Evolutionary conservation across 306 rosid genomes (phyloP).

Genomic region (Casuarina glauca): DNA sequence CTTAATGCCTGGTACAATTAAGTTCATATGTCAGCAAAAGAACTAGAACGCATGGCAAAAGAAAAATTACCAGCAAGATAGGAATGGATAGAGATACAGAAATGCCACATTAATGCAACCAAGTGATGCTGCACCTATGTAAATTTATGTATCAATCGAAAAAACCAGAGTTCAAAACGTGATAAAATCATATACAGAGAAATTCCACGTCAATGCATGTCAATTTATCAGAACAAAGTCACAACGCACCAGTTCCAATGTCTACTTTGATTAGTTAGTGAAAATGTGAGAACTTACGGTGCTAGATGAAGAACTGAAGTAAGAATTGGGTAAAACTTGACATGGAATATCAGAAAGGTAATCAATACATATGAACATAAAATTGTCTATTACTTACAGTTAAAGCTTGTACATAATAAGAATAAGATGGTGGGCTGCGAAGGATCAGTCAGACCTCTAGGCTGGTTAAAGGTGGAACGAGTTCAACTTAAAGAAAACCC

Average conservation of each 20-base stretch:
- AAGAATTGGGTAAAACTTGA: constrained; percentile 2
- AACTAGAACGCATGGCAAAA: constrained; percentile 33
- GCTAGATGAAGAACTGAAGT: not conserved
- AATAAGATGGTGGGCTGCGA: not conserved
- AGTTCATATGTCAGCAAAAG: constrained; percentile 34
- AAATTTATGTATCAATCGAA: not conserved
- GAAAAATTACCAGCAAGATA: not conserved
- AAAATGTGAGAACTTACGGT: not conserved
- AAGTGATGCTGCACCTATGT: not conserved
- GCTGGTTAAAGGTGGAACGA: not conserved
- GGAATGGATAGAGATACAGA: not conserved
- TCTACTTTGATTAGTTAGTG: not conserved
- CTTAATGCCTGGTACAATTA: constrained; percentile 62
- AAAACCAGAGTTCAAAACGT: not conserved
- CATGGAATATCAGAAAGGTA: constrained; percentile 19
- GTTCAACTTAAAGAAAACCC: not conserved
- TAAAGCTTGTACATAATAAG: not conserved
- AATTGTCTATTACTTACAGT: not conserved
- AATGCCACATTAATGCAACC: not conserved
- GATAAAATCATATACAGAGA: not conserved
- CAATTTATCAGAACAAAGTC: not conserved
- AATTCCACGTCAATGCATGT: not conserved
- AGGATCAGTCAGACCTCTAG: not conserved
- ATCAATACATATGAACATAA: not conserved
- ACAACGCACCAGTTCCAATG: not conserved